phyloP scores from a whole-genome alignment of 2,329 filamentous ascomycete genomes.

The Aspergillus sp. region DNA sequence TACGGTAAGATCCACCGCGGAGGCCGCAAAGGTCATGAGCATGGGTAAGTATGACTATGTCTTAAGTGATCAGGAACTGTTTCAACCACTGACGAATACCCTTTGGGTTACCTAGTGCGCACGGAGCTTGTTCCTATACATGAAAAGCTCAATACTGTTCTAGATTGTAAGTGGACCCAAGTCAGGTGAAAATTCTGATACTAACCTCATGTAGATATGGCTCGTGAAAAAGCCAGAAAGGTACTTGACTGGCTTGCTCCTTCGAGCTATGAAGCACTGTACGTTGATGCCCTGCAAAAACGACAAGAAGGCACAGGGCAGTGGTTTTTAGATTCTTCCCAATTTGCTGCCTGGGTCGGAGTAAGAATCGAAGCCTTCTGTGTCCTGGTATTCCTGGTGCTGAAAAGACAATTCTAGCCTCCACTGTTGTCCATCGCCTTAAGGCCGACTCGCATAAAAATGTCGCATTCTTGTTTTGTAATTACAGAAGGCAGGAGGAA shows the following conservation, averaged over 20 bases:
- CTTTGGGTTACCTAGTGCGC: too few relatives aligned
- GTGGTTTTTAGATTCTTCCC: slow-evolving; percentile 21
- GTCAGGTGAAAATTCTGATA: too few relatives aligned
- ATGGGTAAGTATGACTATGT: too few relatives aligned
- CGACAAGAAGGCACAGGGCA: slow-evolving; percentile 17
- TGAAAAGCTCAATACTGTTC: too few relatives aligned
- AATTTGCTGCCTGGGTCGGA: slow-evolving; percentile 16
- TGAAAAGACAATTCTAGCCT: slow-evolving; percentile 20
- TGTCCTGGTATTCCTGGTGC: slow-evolving; percentile 20
- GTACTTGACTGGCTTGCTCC: slow-evolving; percentile 14
- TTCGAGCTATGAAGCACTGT: slow-evolving; percentile 9
- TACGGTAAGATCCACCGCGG: too few relatives aligned
- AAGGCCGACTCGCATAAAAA: slow-evolving; percentile 20
- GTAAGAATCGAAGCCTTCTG: slow-evolving; percentile 9
- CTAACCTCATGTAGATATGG: too few relatives aligned
- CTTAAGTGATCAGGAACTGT: too few relatives aligned
- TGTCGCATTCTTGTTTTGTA: slow-evolving; percentile 51
- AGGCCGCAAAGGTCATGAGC: too few relatives aligned
- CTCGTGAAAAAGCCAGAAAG: too few relatives aligned
- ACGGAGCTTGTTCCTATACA: too few relatives aligned
- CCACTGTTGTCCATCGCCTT: slow-evolving; percentile 6
- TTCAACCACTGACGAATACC: too few relatives aligned
- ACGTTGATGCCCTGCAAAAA: slow-evolving; percentile 15
- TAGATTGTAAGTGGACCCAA: too few relatives aligned
- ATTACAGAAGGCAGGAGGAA: slow-evolving; percentile 40